phyloP scores from a whole-genome alignment of 2,329 filamentous ascomycete species.

The Alternaria arborescens region DNA sequence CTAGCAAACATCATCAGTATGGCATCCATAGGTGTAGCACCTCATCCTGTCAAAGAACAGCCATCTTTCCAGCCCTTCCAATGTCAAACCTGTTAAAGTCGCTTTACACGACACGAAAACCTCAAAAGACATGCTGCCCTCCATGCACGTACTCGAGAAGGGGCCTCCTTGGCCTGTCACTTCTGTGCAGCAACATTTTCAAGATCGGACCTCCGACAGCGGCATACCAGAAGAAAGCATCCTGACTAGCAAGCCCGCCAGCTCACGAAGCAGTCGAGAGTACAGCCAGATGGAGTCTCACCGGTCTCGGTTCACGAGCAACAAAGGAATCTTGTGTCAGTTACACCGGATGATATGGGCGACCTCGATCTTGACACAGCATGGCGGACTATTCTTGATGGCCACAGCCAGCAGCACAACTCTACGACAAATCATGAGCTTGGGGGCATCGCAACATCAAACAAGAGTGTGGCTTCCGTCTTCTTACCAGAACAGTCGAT shows the following conservation, averaged over 20 bases:
- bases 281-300: not conserved
- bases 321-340: not conserved
- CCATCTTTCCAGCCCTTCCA: constrained; percentile 29
- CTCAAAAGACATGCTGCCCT: constrained; percentile 31
- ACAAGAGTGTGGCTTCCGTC: not conserved
- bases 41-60: not conserved
- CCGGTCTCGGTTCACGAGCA: not conserved
- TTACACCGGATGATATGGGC: not conserved
- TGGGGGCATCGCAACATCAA: not conserved
- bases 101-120: constrained; percentile 35
- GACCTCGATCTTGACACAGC: not conserved
- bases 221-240: constrained; percentile 32
- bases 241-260: constrained; percentile 13
- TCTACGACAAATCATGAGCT: not conserved
- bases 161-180: constrained; percentile 23
- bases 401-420: not conserved
- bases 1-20: not conserved
- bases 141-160: constrained; percentile 20
- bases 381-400: not conserved
- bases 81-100: constrained; percentile 28
- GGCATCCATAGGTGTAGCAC: not conserved
- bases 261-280: constrained; percentile 2
- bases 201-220: constrained; percentile 28
- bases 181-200: constrained; percentile 30
- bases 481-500: not conserved